Evolutionary conservation across 306 rosid species (phyloP), one percentile per base, ranked within the genome.

Genomic region (Castanea crenata): DNA sequence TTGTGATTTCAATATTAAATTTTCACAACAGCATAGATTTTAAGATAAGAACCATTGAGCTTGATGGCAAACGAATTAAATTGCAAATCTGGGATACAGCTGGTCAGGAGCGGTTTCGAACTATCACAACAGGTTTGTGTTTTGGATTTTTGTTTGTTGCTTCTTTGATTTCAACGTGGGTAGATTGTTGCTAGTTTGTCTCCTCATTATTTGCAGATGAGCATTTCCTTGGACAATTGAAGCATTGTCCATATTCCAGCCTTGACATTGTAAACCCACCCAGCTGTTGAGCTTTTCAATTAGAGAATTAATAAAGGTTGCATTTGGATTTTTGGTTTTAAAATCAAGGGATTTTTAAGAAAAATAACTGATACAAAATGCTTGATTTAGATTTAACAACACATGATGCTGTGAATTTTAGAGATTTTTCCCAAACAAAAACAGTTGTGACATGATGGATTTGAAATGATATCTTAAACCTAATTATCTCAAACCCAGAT

Each of bases 51-150:
- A 90, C 95, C 86, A 90, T 92, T 81, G 97, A 92, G 76, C 92
- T 90, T 49, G 97, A 92, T 71, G 91, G 90, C 61, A 92, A 89
- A 82, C 87, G 95, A 49, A 86, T 92, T 75, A 92, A 92, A 85
- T 77, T 92, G 81, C 97, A 92, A 83, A 92, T 92, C 74, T 92
- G 95, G 97, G 97, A 92, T 73, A 92, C 97, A 27, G 97, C 97
- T 83, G 97, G 95, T 59, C 97, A 92, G 85, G 97, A 92, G 78
- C 85, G 97, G 73, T 92, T 92, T 78, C 89, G 97, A 71, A 92
- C 95, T 49, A 92, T 92, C 84, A 92, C 97, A 27, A 92, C 95
- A 59, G 95, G 95, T 85, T 62, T 44, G 46, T 78, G 74, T 64
- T 81, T 78, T 71, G 49, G 72, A 46, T 76, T 83, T 57, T 20